Conservation (phyloP, 2,329 filamentous ascomycete genomes). For the Dothideomycetidae sp. region DNA sequence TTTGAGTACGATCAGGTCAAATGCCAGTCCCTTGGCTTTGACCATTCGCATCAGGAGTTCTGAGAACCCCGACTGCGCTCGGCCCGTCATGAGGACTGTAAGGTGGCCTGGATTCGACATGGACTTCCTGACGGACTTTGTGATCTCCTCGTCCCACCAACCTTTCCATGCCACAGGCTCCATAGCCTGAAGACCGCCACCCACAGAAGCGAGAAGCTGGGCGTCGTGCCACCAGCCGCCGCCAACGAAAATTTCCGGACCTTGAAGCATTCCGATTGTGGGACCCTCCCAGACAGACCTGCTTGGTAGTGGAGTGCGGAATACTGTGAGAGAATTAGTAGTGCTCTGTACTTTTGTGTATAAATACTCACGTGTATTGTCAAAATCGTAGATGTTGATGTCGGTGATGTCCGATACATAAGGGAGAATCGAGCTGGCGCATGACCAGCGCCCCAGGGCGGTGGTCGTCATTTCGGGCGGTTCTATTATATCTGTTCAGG, state of each 20-base stretch:
- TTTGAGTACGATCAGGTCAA: conserved; percentile 81
- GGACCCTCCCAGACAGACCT: conserved; percentile 68
- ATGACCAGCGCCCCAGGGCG: conserved; percentile 70
- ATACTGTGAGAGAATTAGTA: conserved; percentile 45
- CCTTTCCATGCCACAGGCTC: conserved; percentile 75
- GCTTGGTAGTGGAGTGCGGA: conserved; percentile 82
- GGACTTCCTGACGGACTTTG: conserved; percentile 61
- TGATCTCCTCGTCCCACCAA: conserved; percentile 93
- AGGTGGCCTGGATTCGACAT: conserved; percentile 74
- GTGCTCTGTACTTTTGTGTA: too few relatives aligned
- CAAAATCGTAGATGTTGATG: conserved; percentile 93
- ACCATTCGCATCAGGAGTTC: conserved; percentile 72
- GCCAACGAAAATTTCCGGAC: conserved; percentile 59
- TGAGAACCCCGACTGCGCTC: conserved; percentile 62
- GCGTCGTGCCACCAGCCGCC: conserved; percentile 97
- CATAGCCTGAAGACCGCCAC: conserved; percentile 67
- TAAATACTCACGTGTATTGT: conserved; percentile 66
- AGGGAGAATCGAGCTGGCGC: conserved; percentile 57
- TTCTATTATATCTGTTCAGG: too few relatives aligned
- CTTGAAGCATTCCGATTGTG: conserved; percentile 64
- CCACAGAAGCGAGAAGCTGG: conserved; percentile 71
- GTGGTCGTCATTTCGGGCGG: conserved; percentile 48
- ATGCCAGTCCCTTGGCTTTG: conserved; percentile 61
- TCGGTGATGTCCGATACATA: conserved; percentile 55
- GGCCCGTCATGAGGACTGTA: conserved; percentile 74